A percentile compares a stretch with the other conserved stretches of the same genome.
phyloP scores from a whole-genome alignment of 163 green algal genomes.

The Prototheca wickerhamii region DNA sequence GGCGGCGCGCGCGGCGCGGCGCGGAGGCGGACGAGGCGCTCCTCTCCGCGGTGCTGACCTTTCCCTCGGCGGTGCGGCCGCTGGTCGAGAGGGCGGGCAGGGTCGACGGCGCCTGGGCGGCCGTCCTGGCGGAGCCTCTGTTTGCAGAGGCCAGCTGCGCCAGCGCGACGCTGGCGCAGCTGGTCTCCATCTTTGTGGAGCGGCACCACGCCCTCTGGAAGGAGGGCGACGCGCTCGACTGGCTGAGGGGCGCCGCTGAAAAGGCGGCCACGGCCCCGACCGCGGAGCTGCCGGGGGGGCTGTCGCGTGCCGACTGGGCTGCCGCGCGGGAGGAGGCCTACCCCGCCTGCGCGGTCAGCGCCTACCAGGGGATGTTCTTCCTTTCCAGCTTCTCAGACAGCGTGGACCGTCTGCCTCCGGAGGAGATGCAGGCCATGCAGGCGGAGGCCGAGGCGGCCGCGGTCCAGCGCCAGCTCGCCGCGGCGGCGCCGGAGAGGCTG shows the following conservation, averaged over 20 bases:
- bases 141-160: conserved; percentile 44
- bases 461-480: background rate
- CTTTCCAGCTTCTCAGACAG: conserved; percentile 69
- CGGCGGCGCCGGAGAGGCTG: background rate
- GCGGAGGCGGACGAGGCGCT: conserved; percentile 45
- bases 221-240: conserved; percentile 41
- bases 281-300: conserved; percentile 9
- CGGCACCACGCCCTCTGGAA: conserved; percentile 75
- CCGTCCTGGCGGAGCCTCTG: conserved; percentile 44
- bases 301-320: conserved; percentile 47
- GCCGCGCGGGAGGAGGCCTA: conserved; percentile 47
- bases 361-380: conserved; percentile 58
- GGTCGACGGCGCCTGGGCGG: conserved; percentile 48
- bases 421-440: conserved; percentile 39
- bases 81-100: conserved; percentile 49
- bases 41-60: conserved; percentile 63
- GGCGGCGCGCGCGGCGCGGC: conserved; percentile 19
- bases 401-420: conserved; percentile 51
- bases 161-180: conserved; percentile 53
- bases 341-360: conserved; percentile 42
- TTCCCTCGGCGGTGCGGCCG: conserved; percentile 63
- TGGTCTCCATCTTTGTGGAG: conserved; percentile 76
- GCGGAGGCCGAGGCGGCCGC: background rate
- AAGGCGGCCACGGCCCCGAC: background rate
- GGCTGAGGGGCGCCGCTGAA: conserved; percentile 53